A percentile compares a stretch with the other conserved stretches of the same genome.
Evolutionary conservation across 1,139 yeast species (phyloP).

Genomic region (Nadsonia starkeyi-henricii): DNA sequence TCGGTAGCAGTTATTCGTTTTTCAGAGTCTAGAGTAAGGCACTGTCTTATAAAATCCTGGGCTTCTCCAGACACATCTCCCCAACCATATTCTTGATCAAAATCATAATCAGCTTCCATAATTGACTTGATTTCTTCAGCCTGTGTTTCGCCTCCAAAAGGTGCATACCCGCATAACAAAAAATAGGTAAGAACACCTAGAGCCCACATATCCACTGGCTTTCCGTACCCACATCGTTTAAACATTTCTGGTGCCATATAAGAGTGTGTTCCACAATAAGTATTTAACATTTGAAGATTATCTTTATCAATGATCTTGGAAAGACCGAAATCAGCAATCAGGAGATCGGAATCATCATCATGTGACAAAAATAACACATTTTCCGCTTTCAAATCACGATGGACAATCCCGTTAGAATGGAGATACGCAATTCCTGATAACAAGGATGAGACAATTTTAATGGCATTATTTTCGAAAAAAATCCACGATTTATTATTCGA

Average conservation of each 20-base stretch:
- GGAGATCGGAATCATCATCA: constrained; percentile 33
- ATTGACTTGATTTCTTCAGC: constrained; percentile 58
- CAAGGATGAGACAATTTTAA: constrained; percentile 35
- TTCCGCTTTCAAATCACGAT: constrained; percentile 89
- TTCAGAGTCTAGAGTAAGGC: constrained; percentile 36
- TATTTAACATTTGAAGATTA: constrained; percentile 36
- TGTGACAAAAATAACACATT: constrained; percentile 48
- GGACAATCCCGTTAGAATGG: constrained; percentile 71
- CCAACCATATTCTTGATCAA: constrained; percentile 52
- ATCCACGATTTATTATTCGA: constrained; percentile 38
- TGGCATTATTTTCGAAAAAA: constrained; percentile 40
- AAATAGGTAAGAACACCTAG: constrained; percentile 61
- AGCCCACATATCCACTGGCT: constrained; percentile 64
- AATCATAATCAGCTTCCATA: constrained; percentile 38
- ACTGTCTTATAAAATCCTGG: constrained; percentile 42
- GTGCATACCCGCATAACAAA: constrained; percentile 62
- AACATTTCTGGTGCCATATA: constrained; percentile 66
- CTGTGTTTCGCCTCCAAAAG: constrained; percentile 65
- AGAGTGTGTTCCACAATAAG: constrained; percentile 53
- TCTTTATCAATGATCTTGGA: constrained; percentile 35
- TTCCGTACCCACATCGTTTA: constrained; percentile 39
- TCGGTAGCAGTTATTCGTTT: constrained; percentile 36
- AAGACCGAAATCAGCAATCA: constrained; percentile 65
- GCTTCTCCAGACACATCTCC: constrained; percentile 39
- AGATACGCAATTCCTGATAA: constrained; percentile 45